Base-by-base conservation (phyloP, 345 rosid species). In the Eucalyptus caleyi region DNA sequence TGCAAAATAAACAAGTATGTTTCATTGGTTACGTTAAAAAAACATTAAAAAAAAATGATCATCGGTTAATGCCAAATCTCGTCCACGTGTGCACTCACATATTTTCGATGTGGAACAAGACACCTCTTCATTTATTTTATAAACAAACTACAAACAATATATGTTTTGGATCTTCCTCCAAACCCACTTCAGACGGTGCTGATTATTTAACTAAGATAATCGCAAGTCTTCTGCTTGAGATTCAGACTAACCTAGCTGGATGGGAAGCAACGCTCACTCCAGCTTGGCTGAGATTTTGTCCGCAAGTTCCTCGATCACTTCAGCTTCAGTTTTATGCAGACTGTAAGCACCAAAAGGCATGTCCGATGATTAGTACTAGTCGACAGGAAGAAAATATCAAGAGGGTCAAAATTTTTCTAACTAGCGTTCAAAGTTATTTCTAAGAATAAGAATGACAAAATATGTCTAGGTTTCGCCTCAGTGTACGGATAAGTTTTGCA, bases 41-140 rank as follows among this genome's bases (percentile, higher is more conserved):
- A 1, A 47, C 49, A 45, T 45, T 9, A 47, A 44, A 44, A 2
- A 49, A 49, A 49, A 50, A 13, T 13, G 50, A 50, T 50, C 50
- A 50, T 50, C 3, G 1, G 6, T 50, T 50, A 50, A 6, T 50
- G 16, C 1, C 3, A 50, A 50, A 50, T 50, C 0, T 50, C 50
- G 16, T 50, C 3, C 3, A 50, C 6, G 3, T 50, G 16, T 0
- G 3, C 16, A 50, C 16, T 50, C 50, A 50, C 16, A 50, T 50
- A 0, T 13, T 50, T 50, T 50, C 50, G 16, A 50, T 50, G 1
- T 13, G 50, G 1, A 0, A 50, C 0, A 13, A 50, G 3, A 2
- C 6, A 50, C 16, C 0, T 50, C 16, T 50, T 50, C 50, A 50
- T 50, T 50, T 50, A 1, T 50, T 50, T 50, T 50, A 50, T 50